These are phyloP conservation scores for Penicillium desertorum DNA, from an alignment of 495 filamentous ascomycete species.

Conservation along the genomic window DNA sequence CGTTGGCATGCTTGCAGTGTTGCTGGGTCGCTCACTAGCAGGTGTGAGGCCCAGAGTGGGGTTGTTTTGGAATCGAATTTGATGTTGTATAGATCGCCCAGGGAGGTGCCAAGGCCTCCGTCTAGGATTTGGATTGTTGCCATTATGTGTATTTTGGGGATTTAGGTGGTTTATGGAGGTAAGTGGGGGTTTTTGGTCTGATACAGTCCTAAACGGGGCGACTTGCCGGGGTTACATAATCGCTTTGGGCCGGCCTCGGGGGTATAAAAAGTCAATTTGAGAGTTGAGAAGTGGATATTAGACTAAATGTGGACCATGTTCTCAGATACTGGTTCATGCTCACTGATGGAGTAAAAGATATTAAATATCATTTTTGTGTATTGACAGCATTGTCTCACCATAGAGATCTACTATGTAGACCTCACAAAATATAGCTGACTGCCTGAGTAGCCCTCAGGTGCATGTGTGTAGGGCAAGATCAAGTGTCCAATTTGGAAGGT, in stretches of 20 bases:
- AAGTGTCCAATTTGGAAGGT: too few species aligned
- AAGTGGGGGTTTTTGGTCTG: constrained; percentile 13
- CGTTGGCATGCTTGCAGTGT: constrained; percentile 54
- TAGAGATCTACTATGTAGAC: too few species aligned
- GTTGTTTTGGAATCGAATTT: constrained; percentile 46
- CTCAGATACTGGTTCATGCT: not conserved
- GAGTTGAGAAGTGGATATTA: not conserved
- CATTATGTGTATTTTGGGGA: constrained; percentile 15
- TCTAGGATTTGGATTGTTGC: constrained; percentile 54
- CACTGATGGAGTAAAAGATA: too few species aligned
- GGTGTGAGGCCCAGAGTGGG: constrained; percentile 66
- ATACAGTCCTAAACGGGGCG: not conserved
- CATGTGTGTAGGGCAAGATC: not conserved
- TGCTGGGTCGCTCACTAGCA: constrained; percentile 50
- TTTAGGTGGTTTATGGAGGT: not conserved
- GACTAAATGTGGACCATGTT: not conserved
- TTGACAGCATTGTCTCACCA: too few species aligned
- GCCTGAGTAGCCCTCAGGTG: too few species aligned
- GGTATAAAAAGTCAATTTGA: not conserved
- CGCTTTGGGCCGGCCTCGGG: constrained; percentile 17
- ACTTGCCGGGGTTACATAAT: constrained; percentile 15
- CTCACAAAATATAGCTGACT: too few species aligned
- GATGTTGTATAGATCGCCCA: constrained; percentile 53
- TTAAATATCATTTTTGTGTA: too few species aligned
- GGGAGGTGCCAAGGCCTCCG: constrained; percentile 65